A percentile compares a stretch with the other conserved stretches of the same genome.
Evolutionary conservation across 768 basidiomycete genomes (phyloP).

Genomic region (Leccinum arenicola): DNA sequence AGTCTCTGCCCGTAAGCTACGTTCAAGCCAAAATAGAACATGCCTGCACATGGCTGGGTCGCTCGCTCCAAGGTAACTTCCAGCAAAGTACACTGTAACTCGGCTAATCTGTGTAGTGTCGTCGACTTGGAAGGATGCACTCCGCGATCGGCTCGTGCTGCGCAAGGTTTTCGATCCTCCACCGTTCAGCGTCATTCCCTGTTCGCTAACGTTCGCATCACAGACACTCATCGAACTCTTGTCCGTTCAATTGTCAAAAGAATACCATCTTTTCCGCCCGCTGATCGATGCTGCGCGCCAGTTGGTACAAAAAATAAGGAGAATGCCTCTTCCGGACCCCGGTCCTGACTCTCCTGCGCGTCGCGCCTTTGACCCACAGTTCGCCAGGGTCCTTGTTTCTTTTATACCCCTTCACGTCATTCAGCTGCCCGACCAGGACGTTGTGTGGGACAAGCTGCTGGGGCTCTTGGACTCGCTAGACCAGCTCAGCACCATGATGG

Average conservation of each 20-base stretch:
- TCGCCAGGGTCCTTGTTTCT: conserved; percentile 64
- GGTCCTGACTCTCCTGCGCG: conserved; percentile 44
- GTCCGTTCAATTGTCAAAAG: conserved; percentile 24
- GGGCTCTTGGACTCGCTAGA: conserved; percentile 54
- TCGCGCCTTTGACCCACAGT: conserved; percentile 62
- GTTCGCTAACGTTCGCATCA: conserved; percentile 4
- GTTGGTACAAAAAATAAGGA: conserved; percentile 12
- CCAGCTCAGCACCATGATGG: conserved; percentile 47
- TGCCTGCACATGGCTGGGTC: conserved; percentile 58
- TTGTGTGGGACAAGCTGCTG: conserved; percentile 51
- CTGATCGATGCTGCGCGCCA: conserved; percentile 21
- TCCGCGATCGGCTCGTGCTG: conserved; percentile 51
- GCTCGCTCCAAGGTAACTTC: conserved; percentile 40
- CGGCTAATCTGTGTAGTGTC: conserved; percentile 36
- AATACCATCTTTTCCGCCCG: conserved; percentile 20
- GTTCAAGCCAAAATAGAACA: conserved; percentile 56
- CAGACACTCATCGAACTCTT: conserved; percentile 29
- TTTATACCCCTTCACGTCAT: conserved; percentile 68
- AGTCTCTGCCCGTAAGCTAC: conserved; percentile 54
- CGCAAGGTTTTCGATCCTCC: conserved; percentile 46
- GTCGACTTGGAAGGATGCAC: conserved; percentile 46
- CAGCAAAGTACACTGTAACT: not conserved
- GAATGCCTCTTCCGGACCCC: conserved; percentile 36
- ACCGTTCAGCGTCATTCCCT: not conserved
- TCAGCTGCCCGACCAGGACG: conserved; percentile 43